Evolutionary conservation across 2,329 filamentous ascomycete genomes (phyloP), one percentile per base, ranked within the genome.

Genomic region (Ophiostoma sp.): DNA sequence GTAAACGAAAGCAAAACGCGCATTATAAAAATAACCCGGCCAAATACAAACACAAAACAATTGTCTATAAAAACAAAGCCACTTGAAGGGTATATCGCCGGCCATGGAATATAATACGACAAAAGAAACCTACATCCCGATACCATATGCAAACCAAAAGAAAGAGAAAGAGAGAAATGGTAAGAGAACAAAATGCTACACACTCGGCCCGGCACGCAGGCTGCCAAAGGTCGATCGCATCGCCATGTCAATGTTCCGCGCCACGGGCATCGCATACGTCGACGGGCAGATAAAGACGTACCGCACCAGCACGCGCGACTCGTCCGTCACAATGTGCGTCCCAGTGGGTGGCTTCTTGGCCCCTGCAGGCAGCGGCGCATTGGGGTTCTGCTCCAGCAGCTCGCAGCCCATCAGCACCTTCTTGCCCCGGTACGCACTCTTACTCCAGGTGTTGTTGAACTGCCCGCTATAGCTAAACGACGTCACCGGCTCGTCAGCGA

Each of bases 211-310:
- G 1, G 63, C 52, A 36, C 72, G 58, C 60, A 73, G 45, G 3
- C 62, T 58, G 27, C 64, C 63, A 69, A 70, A 73, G 3, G 71
- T 72, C 47, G 68, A 68, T 64, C 65, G 66, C 71, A 74, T 68
- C 7, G 69, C 72, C 14, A 65, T 70, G n/a, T 70, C 71, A 42
- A 74, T 67, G 38, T 71, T 69, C 45, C 71, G 70, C 52, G 68
- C 67, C n/a, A 65, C 66, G 8, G 73, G 73, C 66, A 70, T 64
- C 18, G 12, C 27, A 64, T 70, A 74, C 3, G 45, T 65, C n/a
- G 40, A 40, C 6, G 73, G 71, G 41, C 71, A 73, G 40, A 75
- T 62, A 36, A 75, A 72, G 3, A 75, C 69, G 65, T 75, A 75
- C n/a, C 73, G 68, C 41, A 74, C 71, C 8, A 71, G 67, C 27